A percentile compares a stretch with the other conserved stretches of the same genome.
Conservation (phyloP, 257 asterid species). For the Solanum lycopersicoides region DNA sequence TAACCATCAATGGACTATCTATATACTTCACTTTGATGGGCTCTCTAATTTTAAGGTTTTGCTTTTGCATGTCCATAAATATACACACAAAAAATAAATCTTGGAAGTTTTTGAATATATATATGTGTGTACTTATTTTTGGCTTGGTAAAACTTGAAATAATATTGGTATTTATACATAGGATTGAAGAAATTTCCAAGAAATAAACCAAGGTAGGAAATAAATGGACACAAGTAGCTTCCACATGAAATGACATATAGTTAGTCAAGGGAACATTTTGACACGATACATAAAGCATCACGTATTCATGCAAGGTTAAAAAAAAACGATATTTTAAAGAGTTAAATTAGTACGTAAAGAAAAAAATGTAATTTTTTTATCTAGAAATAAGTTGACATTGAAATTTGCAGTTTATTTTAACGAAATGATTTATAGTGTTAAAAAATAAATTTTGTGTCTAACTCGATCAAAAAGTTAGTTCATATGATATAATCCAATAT, state of each 20-base stretch:
- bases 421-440: not conserved
- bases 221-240: not conserved
- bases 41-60: not conserved
- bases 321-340: not conserved
- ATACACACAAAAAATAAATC: not conserved
- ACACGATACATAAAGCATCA: not conserved
- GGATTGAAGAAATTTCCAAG: not conserved
- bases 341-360: not conserved
- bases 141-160: not conserved
- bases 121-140: not conserved
- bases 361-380: not conserved
- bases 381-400: not conserved
- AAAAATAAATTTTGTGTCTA: not conserved
- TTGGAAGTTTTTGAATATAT: not conserved
- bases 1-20: constrained; percentile 13
- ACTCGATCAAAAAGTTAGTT: not conserved
- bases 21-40: constrained; percentile 22
- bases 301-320: not conserved
- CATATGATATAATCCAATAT: not conserved
- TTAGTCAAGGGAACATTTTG: not conserved
- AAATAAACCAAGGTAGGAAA: not conserved
- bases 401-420: not conserved
- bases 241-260: not conserved
- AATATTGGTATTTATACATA: not conserved
- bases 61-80: not conserved